phyloP scores from a whole-genome alignment of 140 eudicot genomes.

The Flaveria floridana region DNA sequence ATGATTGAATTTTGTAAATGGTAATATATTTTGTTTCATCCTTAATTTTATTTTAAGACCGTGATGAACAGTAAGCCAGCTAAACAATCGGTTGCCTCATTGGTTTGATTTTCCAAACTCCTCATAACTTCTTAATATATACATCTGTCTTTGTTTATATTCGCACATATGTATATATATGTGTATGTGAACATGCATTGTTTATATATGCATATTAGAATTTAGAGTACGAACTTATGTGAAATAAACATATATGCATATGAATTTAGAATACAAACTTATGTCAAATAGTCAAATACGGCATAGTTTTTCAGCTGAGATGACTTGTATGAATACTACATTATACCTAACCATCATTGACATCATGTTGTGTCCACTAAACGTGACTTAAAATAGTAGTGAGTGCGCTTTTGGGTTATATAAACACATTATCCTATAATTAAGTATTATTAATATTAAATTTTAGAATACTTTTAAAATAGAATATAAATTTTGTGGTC shows the following conservation, averaged over 20 bases:
- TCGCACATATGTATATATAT: not conserved
- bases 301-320: slow-evolving; percentile 1
- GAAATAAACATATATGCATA: not conserved
- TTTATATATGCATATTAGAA: not conserved
- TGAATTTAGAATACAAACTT: not conserved
- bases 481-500: slow-evolving; percentile 30
- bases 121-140: not conserved
- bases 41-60: not conserved
- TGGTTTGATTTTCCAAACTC: not conserved
- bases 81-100: not conserved
- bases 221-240: too few relatives aligned
- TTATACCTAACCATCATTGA: slow-evolving; percentile 38
- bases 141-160: not conserved
- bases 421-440: slow-evolving; percentile 32
- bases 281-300: slow-evolving; percentile 5
- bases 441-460: not conserved
- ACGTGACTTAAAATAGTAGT: slow-evolving; percentile 27
- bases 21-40: not conserved
- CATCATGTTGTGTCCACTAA: slow-evolving; percentile 54
- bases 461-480: not conserved
- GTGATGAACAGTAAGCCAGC: not conserved
- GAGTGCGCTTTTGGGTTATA: slow-evolving; percentile 39
- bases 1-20: not conserved
- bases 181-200: not conserved
- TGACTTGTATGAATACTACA: slow-evolving; percentile 35